Percentiles rank a stretch among this genome's conserved stretches.
Conservation (phyloP, 2,329 filamentous ascomycete genomes). For the Gremmenia infestans region DNA sequence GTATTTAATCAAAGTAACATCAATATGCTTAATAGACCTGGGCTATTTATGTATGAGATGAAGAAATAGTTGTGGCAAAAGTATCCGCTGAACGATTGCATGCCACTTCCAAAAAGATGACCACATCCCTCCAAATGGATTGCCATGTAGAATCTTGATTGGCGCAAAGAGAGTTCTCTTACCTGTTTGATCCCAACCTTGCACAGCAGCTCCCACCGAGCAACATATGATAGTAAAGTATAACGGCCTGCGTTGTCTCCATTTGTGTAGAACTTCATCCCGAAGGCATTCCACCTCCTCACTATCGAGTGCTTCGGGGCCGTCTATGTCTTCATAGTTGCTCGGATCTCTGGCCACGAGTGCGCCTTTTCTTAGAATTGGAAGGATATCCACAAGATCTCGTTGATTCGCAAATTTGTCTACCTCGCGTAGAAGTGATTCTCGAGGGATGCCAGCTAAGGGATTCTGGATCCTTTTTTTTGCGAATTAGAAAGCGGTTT, state of each 20-base stretch:
- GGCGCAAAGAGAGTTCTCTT: background rate
- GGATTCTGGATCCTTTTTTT: slow-evolving; percentile 47
- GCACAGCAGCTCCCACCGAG: slow-evolving; percentile 63
- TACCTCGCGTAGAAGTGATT: slow-evolving; percentile 48
- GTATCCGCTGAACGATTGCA: no score
- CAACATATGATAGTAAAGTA: slow-evolving; percentile 64
- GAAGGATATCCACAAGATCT: slow-evolving; percentile 52
- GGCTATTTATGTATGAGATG: no score
- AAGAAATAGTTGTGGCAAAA: no score
- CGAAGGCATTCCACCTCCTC: slow-evolving; percentile 55
- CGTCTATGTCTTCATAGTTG: slow-evolving; percentile 54
- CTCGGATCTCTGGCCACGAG: slow-evolving; percentile 67
- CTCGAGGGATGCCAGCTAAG: slow-evolving; percentile 48
- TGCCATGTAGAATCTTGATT: no score
- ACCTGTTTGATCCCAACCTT: slow-evolving; percentile 33
- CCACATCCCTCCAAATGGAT: no score
- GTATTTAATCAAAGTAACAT: background rate
- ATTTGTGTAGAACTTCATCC: slow-evolving; percentile 62
- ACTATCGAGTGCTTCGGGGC: slow-evolving; percentile 52
- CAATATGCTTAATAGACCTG: no score
- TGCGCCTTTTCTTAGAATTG: slow-evolving; percentile 62
- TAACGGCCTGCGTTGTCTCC: slow-evolving; percentile 57
- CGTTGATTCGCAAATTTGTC: slow-evolving; percentile 58
- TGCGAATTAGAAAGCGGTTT: background rate
- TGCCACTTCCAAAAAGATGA: no score